These are phyloP conservation scores for Exophiala sp. DNA, from an alignment of 2,329 filamentous ascomycete species.

Conservation along the genomic window DNA sequence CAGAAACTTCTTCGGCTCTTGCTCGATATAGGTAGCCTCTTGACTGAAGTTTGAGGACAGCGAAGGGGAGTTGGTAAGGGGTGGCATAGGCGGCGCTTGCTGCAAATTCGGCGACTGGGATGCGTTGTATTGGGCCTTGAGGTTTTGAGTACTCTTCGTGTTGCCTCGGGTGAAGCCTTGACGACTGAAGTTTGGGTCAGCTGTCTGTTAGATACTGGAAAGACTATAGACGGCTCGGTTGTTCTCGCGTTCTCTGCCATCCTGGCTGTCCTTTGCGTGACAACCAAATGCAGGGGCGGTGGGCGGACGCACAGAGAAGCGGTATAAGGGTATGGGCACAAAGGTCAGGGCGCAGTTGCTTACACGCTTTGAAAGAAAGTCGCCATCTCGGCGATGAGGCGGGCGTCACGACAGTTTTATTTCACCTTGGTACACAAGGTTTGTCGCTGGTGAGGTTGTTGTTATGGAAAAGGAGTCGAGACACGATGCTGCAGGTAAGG, in stretches of 20 bases:
- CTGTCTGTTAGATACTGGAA: conserved; percentile 27
- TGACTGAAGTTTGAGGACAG: conserved; percentile 36
- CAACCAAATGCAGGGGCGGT: neutral
- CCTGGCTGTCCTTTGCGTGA: neutral
- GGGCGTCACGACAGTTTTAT: neutral
- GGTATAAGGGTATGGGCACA: conserved; percentile 2
- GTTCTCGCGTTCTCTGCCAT: conserved; percentile 1
- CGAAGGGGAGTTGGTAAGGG: conserved; percentile 38
- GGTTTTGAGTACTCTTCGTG: conserved; percentile 41
- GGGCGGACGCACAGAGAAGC: neutral
- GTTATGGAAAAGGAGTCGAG: neutral
- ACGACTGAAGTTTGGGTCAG: conserved; percentile 37
- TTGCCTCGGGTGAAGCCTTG: conserved; percentile 46
- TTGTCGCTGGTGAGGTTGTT: neutral
- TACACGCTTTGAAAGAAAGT: conserved; percentile 49
- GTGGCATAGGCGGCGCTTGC: conserved; percentile 31
- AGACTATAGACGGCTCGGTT: conserved; percentile 17
- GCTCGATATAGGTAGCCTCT: conserved; percentile 36
- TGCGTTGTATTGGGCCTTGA: conserved; percentile 30
- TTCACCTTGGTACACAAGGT: neutral
- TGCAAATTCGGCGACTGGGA: conserved; percentile 32
- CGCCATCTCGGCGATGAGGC: conserved; percentile 35
- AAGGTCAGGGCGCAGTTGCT: conserved; percentile 8
- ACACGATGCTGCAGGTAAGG: neutral
- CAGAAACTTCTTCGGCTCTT: conserved; percentile 47